Evolutionary conservation across 345 rosid species (phyloP).

Genomic region (Firmiana major): DNA sequence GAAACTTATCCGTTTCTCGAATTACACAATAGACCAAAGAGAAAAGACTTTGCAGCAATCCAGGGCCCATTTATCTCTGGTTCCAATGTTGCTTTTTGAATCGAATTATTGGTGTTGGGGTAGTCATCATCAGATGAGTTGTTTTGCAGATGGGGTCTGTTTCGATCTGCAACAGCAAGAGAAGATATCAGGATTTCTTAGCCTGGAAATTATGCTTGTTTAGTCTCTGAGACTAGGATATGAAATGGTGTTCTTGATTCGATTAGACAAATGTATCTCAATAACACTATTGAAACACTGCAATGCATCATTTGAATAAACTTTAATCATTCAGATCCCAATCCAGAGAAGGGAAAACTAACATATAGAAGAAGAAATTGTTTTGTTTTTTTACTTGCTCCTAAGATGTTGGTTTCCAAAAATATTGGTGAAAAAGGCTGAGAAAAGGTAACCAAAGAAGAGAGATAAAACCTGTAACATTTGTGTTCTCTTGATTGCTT

Average conservation of each 20-base stretch:
- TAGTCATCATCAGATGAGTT: neutral
- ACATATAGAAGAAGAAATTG: neutral
- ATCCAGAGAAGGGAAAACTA: neutral
- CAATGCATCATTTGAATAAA: neutral
- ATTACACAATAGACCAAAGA: neutral
- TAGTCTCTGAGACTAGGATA: neutral
- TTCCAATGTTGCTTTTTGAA: neutral
- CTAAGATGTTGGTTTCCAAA: too few species aligned
- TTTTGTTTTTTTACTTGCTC: too few species aligned
- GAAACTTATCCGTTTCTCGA: neutral
- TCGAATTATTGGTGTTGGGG: neutral
- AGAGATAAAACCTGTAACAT: neutral
- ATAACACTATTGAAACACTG: neutral
- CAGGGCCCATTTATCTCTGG: slow-evolving; percentile 1
- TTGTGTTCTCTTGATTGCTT: neutral
- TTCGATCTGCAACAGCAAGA: neutral
- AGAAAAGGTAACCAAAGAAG: neutral
- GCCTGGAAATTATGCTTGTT: neutral
- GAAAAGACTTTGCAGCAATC: neutral
- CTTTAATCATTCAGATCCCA: neutral
- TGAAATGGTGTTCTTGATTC: neutral
- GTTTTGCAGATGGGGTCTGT: neutral
- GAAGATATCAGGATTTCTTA: neutral
- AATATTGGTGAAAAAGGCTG: neutral
- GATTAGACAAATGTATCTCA: neutral